phyloP scores from a whole-genome alignment of 345 rosid species.

The Microcos paniculata region DNA sequence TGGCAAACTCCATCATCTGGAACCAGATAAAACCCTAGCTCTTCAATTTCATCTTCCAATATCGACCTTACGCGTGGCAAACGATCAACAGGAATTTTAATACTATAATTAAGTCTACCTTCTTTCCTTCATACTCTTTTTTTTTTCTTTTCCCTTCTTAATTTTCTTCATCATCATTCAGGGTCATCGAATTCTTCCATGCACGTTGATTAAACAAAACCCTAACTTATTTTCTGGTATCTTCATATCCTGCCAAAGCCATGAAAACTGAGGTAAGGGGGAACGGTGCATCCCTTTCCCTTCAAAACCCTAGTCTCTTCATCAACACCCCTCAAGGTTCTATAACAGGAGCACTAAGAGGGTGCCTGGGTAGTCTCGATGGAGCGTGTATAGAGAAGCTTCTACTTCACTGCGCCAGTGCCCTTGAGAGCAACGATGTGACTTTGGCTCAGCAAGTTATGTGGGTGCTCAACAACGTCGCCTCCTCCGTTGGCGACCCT shows the following conservation, averaged over 20 bases:
- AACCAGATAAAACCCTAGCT: conserved; percentile 35
- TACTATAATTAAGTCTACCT: not conserved
- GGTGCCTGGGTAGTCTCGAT: conserved; percentile 67
- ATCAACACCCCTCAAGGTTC: conserved; percentile 36
- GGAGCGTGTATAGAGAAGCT: conserved; percentile 74
- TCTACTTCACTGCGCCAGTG: conserved; percentile 69
- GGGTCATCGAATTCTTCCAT: conserved; percentile 16
- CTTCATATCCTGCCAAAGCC: not conserved
- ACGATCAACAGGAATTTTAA: not conserved
- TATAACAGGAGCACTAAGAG: conserved; percentile 52
- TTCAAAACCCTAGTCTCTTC: conserved; percentile 43
- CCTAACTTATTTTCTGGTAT: not conserved
- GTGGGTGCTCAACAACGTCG: conserved; percentile 85
- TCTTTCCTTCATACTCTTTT: not conserved
- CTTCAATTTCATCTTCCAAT: conserved; percentile 27
- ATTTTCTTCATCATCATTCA: not conserved
- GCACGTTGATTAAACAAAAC: conserved; percentile 23
- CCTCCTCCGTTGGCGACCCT: conserved; percentile 61
- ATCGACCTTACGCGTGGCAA: conserved; percentile 21
- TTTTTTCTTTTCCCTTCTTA: not conserved
- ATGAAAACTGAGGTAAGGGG: conserved; percentile 52
- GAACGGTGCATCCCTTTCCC: conserved; percentile 39
- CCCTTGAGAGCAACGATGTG: conserved; percentile 61
- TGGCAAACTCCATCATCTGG: conserved; percentile 2
- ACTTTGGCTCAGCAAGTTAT: conserved; percentile 76